Conservation (phyloP, 208 protist genomes). For the Crithidia expoeki region DNA sequence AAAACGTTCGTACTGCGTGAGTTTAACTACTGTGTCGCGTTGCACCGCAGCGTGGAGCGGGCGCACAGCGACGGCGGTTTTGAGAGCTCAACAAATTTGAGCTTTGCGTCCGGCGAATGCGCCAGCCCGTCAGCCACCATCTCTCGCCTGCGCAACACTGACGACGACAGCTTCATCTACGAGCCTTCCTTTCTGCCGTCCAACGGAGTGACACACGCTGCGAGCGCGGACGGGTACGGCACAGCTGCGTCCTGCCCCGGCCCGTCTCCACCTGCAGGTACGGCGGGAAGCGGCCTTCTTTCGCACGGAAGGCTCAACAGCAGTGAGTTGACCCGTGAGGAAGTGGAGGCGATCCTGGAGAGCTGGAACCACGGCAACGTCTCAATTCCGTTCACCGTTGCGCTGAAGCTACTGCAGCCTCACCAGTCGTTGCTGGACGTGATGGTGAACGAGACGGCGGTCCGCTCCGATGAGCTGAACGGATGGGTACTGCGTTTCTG, state of each 20-base stretch:
- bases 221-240: background rate
- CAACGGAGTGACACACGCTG: background rate
- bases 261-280: background rate
- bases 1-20: constrained; percentile 65
- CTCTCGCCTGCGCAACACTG: constrained; percentile 14
- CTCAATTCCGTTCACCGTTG: constrained; percentile 46
- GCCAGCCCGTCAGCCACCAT: constrained; percentile 2
- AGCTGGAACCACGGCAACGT: constrained; percentile 23
- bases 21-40: constrained; percentile 74
- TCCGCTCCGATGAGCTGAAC: constrained; percentile 68
- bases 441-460: constrained; percentile 80
- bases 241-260: background rate
- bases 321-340: constrained; percentile 33
- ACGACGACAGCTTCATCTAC: constrained; percentile 25
- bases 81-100: constrained; percentile 23
- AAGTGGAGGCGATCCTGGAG: constrained; percentile 37
- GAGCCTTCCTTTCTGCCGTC: background rate
- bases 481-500: constrained; percentile 83
- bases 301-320: background rate
- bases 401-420: constrained; percentile 68
- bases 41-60: constrained; percentile 42
- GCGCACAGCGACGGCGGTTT: constrained; percentile 28
- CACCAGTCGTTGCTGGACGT: constrained; percentile 76
- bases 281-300: constrained; percentile 4
- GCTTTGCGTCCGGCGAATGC: constrained; percentile 10